Evolutionary conservation across 495 filamentous ascomycete species (phyloP).

Genomic region (Polyplosphaeria fusca): DNA sequence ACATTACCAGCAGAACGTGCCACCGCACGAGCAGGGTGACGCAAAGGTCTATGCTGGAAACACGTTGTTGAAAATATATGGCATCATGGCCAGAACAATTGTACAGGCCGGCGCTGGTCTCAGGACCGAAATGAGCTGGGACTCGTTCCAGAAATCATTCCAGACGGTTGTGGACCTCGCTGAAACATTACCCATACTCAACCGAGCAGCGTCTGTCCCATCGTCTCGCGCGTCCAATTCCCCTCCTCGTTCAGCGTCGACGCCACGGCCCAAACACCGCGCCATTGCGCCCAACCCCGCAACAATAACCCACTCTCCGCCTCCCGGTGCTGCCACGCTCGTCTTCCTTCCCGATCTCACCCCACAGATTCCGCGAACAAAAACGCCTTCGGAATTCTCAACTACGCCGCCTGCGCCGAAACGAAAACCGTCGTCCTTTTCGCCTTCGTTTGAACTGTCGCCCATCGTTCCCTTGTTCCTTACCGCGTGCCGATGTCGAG

Average conservation of each 20-base stretch:
- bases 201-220: constrained; percentile 1
- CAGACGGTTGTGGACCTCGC: constrained; percentile 26
- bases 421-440: constrained; percentile 22
- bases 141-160: constrained; percentile 23
- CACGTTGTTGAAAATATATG: constrained; percentile 30
- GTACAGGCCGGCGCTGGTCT: constrained; percentile 9
- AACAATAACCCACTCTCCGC: constrained; percentile 1
- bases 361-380: not conserved
- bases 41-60: constrained; percentile 31
- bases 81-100: constrained; percentile 21
- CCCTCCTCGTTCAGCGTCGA: constrained; percentile 5
- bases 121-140: constrained; percentile 22
- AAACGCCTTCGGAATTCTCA: not conserved
- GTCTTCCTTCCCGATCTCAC: constrained; percentile 9
- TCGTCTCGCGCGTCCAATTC: constrained; percentile 14
- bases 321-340: not conserved
- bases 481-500: constrained; percentile 29
- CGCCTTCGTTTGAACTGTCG: constrained; percentile 33
- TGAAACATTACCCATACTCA: constrained; percentile 24
- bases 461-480: constrained; percentile 33
- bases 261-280: constrained; percentile 12
- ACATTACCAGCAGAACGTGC: constrained; percentile 18
- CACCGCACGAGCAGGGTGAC: constrained; percentile 14
- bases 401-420: not conserved
- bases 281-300: constrained; percentile 20